Conservation (phyloP, 805 yeast species). For the Hanseniaspora occidentalis region DNA sequence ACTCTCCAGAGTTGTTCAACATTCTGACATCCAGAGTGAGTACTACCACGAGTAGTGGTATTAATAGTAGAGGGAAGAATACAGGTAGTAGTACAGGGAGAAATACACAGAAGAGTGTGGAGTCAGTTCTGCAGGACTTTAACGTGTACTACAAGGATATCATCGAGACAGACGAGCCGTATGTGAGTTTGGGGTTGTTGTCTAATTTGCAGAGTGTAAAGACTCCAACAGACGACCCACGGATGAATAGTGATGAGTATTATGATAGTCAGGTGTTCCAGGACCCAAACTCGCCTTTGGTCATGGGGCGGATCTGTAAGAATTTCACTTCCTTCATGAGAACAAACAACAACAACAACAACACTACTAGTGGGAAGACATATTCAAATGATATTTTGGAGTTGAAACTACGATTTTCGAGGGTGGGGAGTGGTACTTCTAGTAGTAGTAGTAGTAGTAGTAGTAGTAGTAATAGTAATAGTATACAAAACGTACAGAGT, state of each 20-base stretch:
- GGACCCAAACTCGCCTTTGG: constrained; percentile 12
- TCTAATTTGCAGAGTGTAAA: constrained; percentile 19
- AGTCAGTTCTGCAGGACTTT: constrained; percentile 14
- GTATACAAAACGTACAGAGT: too few relatives aligned
- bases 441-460: constrained; percentile 54
- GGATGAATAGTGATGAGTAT: background rate
- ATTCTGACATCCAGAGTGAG: constrained; percentile 5
- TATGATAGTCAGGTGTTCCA: constrained; percentile 12
- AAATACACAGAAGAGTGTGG: background rate
- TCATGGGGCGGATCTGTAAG: constrained; percentile 26
- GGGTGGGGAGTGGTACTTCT: constrained; percentile 41
- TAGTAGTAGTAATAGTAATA: too few relatives aligned
- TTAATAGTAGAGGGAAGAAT: background rate
- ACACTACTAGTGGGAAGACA: constrained; percentile 2
- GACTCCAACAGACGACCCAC: constrained; percentile 1
- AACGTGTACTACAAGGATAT: constrained; percentile 24
- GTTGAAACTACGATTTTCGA: constrained; percentile 21
- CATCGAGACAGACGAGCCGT: constrained; percentile 24
- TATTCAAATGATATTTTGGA: constrained; percentile 19
- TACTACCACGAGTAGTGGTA: constrained; percentile 6
- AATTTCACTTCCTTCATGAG: constrained; percentile 23
- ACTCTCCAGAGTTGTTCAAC: constrained; percentile 22
- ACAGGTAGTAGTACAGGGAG: background rate
- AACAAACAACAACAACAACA: constrained; percentile 6
- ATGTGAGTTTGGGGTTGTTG: constrained; percentile 23